Base-by-base conservation (phyloP, 208 protist species). In the Acanthamoeba royreba region DNA sequence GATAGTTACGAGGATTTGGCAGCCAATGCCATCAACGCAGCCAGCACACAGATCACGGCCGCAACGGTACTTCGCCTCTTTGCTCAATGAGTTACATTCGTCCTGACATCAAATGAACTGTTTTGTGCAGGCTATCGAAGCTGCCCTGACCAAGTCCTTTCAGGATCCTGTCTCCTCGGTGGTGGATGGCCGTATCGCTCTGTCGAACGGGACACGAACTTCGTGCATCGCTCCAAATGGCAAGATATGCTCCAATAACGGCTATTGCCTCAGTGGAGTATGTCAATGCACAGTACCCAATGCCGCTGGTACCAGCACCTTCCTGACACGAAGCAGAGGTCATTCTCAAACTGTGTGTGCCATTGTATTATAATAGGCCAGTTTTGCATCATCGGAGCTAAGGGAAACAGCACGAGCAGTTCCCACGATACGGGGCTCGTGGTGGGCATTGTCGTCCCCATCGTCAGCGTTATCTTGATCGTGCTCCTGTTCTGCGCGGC, bases 181-280 rank as follows among this genome's bases (percentile, higher is more conserved):
- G 46, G 28, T 61, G 8, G 79, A 87, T 22, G 79, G 79, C 28
- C 79, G 79, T 28, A 58, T 87, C 49, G 4, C 43, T 43, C 4
- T n/a, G 2, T 43, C 42, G 33, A 61, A 52, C 49, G 46, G 49
- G 22, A 87, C 79, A 17, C 79, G 79, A 19, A 52, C 38, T n/a
- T 45, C 79, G 33, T 87, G 79, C 49, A 40, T 87, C 8, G 79
- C 79, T 0, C 49, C 79, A 15, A 46, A 87, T 22, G 22, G 38
- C 8, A n/a, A 46, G 1, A 87, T 87, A 15, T 87, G 79, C 79
- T 87, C 79, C n/a, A 22, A 87, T 46, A 87, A 87, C 49, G 79
- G 79, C 4, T 87, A 87, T 38, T 87, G 79, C 79, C 22, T 45
- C n/a, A 19, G 4, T 33, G 79, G 79, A 1, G 79, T 87, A 19